phyloP scores from a whole-genome alignment of 192 early-diverging fungal genomes.

The Glomus cerebriforme region DNA sequence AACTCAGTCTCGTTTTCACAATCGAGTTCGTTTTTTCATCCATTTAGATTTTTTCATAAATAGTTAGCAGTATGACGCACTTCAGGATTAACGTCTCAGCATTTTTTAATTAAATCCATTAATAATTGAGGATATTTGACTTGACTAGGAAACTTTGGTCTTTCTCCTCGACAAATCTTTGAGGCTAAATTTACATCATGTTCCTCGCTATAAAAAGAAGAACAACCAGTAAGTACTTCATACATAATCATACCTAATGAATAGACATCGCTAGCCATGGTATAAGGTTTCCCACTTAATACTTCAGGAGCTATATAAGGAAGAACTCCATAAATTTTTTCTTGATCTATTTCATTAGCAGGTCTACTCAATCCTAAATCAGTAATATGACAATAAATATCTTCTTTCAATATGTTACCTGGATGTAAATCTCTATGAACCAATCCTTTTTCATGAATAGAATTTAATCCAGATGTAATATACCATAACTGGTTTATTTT shows the following conservation, averaged over 20 bases:
- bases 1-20: too few relatives aligned
- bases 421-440: not conserved
- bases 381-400: not conserved
- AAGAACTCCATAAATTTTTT: constrained; percentile 39
- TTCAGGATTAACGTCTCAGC: constrained; percentile 39
- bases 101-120: constrained; percentile 40
- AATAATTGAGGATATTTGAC: constrained; percentile 36
- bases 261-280: constrained; percentile 36
- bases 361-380: constrained; percentile 36
- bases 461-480: not conserved
- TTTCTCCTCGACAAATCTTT: constrained; percentile 35
- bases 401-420: not conserved
- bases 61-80: constrained; percentile 9
- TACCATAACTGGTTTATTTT: not conserved
- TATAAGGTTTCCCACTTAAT: not conserved
- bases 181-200: constrained; percentile 31
- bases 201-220: constrained; percentile 35
- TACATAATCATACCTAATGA: constrained; percentile 46
- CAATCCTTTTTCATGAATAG: not conserved
- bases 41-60: not conserved
- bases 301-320: constrained; percentile 43
- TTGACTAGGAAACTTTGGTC: constrained; percentile 38
- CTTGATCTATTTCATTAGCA: not conserved
- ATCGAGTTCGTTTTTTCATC: too few relatives aligned
- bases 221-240: constrained; percentile 40